A percentile compares a stretch with the other conserved stretches of the same genome.
These are phyloP conservation scores for Medicago ruthenica DNA, from an alignment of 306 rosid genomes.

Conservation along the genomic window DNA sequence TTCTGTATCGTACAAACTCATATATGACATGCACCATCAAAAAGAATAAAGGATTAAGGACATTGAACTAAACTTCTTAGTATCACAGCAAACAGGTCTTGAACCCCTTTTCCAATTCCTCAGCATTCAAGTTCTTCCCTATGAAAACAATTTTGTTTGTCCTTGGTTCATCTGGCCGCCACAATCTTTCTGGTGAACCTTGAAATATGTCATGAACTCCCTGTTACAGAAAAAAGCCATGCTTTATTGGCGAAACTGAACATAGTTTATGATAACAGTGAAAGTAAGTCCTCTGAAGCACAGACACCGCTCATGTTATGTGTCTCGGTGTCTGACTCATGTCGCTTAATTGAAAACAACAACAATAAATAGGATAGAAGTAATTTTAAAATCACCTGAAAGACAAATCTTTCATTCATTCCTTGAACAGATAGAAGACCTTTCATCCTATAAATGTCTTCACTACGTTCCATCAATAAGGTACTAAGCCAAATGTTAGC, in stretches of 20 bases:
- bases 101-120: conserved; percentile 83
- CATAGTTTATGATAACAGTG: background rate
- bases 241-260: conserved; percentile 18
- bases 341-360: background rate
- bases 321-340: no score
- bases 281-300: background rate
- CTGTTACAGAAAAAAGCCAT: conserved; percentile 52
- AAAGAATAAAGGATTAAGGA: conserved; percentile 10
- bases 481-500: conserved; percentile 97
- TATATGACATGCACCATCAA: conserved; percentile 17
- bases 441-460: conserved; percentile 95
- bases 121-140: conserved; percentile 83
- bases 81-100: conserved; percentile 73
- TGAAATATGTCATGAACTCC: conserved; percentile 98
- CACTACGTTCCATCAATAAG: conserved; percentile 79
- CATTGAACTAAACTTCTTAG: background rate
- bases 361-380: background rate
- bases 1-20: conserved; percentile 25
- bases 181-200: conserved; percentile 95
- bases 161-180: conserved; percentile 83
- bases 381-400: conserved; percentile 68
- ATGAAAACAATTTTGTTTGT: conserved; percentile 89
- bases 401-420: conserved; percentile 95
- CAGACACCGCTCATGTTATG: no score
- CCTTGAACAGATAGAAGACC: conserved; percentile 91